Percentiles rank a stretch among this genome's conserved stretches.
Conservation (phyloP, 2,329 filamentous ascomycete species). For the Fusarium algeriense region DNA sequence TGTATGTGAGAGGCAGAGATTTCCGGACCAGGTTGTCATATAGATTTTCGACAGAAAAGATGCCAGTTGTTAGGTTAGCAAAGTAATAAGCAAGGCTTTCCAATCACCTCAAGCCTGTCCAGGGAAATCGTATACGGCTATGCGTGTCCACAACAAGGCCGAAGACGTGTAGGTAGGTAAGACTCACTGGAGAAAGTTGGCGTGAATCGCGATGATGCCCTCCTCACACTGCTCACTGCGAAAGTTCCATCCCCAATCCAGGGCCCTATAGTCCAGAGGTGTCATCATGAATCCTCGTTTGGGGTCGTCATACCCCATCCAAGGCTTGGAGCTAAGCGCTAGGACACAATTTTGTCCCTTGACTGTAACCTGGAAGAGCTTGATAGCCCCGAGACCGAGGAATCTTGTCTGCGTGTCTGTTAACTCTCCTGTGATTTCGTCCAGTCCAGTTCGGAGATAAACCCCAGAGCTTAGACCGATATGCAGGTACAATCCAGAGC, state of each 20-base stretch:
- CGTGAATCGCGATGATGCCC: slow-evolving; percentile 87
- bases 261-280: slow-evolving; percentile 85
- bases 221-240: slow-evolving; percentile 93
- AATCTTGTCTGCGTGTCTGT: slow-evolving; percentile 96
- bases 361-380: slow-evolving; percentile 88
- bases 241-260: slow-evolving; percentile 97
- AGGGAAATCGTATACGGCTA: too few species aligned
- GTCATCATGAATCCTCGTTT: slow-evolving; percentile 92
- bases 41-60: slow-evolving; percentile 79
- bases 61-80: slow-evolving; percentile 52
- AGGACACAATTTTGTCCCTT: slow-evolving; percentile 86
- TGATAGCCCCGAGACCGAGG: slow-evolving; percentile 88
- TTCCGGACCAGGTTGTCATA: slow-evolving; percentile 88
- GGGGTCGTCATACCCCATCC: slow-evolving; percentile 92
- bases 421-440: slow-evolving; percentile 94
- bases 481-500: slow-evolving; percentile 92
- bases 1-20: slow-evolving; percentile 89
- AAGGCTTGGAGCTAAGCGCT: slow-evolving; percentile 89
- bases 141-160: too few species aligned
- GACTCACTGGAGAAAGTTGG: neutral
- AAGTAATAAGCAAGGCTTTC: neutral
- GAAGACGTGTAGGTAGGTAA: too few species aligned
- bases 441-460: slow-evolving; percentile 92
- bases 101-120: too few species aligned
- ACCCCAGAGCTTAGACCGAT: slow-evolving; percentile 96